Evolutionary conservation across 2,329 filamentous ascomycete species (phyloP), one percentile per base, ranked within the genome.

Genomic region (Plectosphaerella plurivora): DNA sequence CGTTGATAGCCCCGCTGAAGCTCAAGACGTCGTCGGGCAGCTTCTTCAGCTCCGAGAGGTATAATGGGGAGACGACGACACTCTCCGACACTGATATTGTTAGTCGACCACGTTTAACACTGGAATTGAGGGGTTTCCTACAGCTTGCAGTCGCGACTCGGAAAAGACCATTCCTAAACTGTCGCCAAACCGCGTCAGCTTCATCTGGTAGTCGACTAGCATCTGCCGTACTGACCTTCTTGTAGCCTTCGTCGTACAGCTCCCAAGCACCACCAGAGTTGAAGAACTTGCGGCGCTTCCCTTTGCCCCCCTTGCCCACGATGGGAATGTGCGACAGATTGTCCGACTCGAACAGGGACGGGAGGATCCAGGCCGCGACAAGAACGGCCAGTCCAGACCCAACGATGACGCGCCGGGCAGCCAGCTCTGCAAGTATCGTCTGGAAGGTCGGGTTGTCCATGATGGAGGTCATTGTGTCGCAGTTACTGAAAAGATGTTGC

Each of bases 101-200:
- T 14, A 41, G 37, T 18, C 15, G 14, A 7, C 15, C 10, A 41
- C 3, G 16, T 41, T 12, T 14, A 3, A 14, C 10, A 2, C 3
- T 7, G 7, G 37, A 8, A 12, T 3, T 12, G 7, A 8, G 16
- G 15, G 37, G 3, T 41, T 15, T n/a, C 37, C 7, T 41, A 41
- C 37, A n/a, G 15, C 37, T 41, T 15, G 76, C 79, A 4, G 74
- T 74, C 58, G 70, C 74, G 61, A 79, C 75, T 54, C 77, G 74
- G 52, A 79, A 79, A 14, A 75, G 70, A n/a, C 60, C 65, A 56
- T 78, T 74, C 41, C 70, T 69, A 52, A 78, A 79, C 75, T 78
- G 28, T 8, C 5, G 12, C 37, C 5, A 39, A 28, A n/a, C n/a
- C n/a, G 12, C 15, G 37, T 41, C 37, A n/a, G 28, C 22, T 10